phyloP scores from a whole-genome alignment of 2,329 filamentous ascomycete species.

The Botryotinia narcissicola region DNA sequence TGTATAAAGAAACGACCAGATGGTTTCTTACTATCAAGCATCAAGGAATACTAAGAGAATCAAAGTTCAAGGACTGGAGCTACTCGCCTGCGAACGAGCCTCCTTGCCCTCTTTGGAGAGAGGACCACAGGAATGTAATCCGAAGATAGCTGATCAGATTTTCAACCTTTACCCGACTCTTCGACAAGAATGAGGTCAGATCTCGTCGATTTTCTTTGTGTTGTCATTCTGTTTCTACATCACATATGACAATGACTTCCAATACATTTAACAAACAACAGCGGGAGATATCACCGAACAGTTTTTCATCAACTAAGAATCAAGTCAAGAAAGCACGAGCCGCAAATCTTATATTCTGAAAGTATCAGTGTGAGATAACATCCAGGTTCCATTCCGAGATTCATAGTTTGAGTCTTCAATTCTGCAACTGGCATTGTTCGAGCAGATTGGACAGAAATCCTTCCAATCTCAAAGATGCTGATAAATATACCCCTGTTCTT shows the following conservation, averaged over 20 bases:
- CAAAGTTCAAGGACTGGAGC: too few relatives aligned
- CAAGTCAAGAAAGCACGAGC: background rate
- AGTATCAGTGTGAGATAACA: background rate
- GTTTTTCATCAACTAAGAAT: background rate
- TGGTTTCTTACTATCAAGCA: background rate
- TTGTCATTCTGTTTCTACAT: accelerated
- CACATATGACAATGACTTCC: background rate
- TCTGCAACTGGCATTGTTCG: background rate
- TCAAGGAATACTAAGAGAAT: accelerated
- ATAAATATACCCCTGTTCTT: background rate
- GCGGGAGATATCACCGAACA: background rate
- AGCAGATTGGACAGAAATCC: background rate
- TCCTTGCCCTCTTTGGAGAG: background rate
- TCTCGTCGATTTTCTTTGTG: background rate
- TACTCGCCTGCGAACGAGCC: background rate
- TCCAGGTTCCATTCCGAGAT: background rate
- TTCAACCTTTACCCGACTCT: accelerated
- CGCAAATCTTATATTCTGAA: too few relatives aligned
- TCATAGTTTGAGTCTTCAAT: background rate
- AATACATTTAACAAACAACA: background rate
- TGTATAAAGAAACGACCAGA: background rate
- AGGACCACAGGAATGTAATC: accelerated
- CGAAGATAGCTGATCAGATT: background rate
- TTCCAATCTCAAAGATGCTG: background rate
- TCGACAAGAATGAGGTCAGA: background rate